Conservation (phyloP, 208 protist genomes). For the Acanthamoeba triangularis region DNA sequence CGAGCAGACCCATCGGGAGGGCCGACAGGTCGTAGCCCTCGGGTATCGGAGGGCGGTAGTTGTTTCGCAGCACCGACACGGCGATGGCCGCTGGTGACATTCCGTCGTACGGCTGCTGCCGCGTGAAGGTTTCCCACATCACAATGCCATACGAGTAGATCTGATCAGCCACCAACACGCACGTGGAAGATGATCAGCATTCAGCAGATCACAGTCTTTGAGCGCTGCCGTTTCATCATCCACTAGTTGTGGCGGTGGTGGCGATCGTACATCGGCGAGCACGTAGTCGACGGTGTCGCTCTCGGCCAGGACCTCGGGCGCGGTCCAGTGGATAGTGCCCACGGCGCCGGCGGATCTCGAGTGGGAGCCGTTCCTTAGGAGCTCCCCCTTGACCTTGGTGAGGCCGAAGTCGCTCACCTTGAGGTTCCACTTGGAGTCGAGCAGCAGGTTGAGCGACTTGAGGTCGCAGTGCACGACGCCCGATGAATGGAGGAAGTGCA, state of each 20-base stretch:
- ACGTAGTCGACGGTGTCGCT: background rate
- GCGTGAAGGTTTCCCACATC: slow-evolving; percentile 41
- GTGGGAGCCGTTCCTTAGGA: background rate
- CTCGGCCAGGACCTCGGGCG: slow-evolving; percentile 30
- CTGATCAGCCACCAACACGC: background rate
- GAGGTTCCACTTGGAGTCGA: slow-evolving; percentile 50
- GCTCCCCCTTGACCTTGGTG: slow-evolving; percentile 57
- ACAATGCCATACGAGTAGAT: slow-evolving; percentile 56
- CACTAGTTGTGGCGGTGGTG: background rate
- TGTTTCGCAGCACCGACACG: slow-evolving; percentile 28
- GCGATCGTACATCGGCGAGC: slow-evolving; percentile 4
- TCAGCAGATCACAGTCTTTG: background rate
- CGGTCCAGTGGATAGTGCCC: slow-evolving; percentile 20
- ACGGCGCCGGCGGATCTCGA: background rate
- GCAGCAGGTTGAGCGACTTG: slow-evolving; percentile 26
- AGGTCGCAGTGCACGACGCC: slow-evolving; percentile 6
- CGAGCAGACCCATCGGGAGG: background rate
- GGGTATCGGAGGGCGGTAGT: slow-evolving; percentile 1
- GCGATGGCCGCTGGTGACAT: slow-evolving; percentile 42
- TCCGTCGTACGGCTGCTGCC: slow-evolving; percentile 34
- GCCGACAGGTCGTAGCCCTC: slow-evolving; percentile 22
- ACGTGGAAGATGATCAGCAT: background rate
- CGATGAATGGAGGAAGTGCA: slow-evolving; percentile 63
- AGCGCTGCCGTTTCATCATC: too few relatives aligned
- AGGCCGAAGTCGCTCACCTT: slow-evolving; percentile 56